Percentiles rank a stretch among this genome's conserved stretches.
Conservation (phyloP, 2,329 filamentous ascomycete species). For the Talaromyces sp. region DNA sequence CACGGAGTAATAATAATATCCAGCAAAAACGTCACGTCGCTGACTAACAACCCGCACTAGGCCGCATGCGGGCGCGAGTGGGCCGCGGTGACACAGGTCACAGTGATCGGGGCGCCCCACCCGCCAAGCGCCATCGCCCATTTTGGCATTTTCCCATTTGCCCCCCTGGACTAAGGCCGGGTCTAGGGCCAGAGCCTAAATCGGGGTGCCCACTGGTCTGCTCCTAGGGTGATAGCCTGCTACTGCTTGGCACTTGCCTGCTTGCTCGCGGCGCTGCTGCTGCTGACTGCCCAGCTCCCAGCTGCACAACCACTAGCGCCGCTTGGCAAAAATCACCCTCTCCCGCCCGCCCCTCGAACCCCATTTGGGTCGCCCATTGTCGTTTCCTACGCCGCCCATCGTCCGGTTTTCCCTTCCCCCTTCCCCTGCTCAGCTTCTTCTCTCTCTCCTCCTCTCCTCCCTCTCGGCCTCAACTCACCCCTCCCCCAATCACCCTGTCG, state of each 20-base stretch:
- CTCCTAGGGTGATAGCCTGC: too few relatives aligned
- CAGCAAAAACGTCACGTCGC: neutral
- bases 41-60: neutral
- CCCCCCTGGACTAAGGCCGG: neutral
- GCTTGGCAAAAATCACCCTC: constrained; percentile 27
- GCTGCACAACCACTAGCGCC: constrained; percentile 31
- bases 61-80: neutral
- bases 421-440: constrained; percentile 8
- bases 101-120: neutral
- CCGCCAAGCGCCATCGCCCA: neutral
- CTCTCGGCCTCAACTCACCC: constrained; percentile 1
- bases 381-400: constrained; percentile 3
- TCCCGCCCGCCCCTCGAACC: constrained; percentile 27
- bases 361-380: constrained; percentile 14
- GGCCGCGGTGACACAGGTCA: neutral
- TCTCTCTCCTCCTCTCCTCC: constrained; percentile 9
- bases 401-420: constrained; percentile 6
- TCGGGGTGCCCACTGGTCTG: too few relatives aligned
- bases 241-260: too few relatives aligned
- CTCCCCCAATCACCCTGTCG: neutral
- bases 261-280: constrained; percentile 13
- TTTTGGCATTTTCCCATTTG: too few relatives aligned
- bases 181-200: neutral
- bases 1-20: too few relatives aligned
- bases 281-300: constrained; percentile 16